These are phyloP conservation scores for Xylaria sp. DNA, from an alignment of 495 filamentous ascomycete species.

Conservation along the genomic window DNA sequence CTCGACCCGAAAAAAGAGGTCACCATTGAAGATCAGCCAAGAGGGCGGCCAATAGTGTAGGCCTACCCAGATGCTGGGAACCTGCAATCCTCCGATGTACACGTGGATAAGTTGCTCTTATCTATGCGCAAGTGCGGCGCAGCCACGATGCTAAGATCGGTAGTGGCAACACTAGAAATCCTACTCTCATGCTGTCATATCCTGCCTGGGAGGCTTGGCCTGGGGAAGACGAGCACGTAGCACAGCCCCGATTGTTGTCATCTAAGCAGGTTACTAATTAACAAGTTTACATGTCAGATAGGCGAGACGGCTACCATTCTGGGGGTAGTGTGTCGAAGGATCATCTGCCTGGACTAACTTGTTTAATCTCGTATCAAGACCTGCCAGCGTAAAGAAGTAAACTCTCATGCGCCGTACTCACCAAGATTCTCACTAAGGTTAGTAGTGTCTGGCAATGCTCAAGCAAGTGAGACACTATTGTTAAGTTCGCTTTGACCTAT, in stretches of 20 bases:
- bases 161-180: conserved; percentile 12
- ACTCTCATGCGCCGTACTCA: not conserved
- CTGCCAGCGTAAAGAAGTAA: not conserved
- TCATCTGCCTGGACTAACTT: not conserved
- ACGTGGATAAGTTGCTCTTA: not conserved
- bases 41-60: not conserved
- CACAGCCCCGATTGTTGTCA: not conserved
- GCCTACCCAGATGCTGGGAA: conserved; percentile 15
- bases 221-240: not conserved
- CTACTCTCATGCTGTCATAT: not conserved
- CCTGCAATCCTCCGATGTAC: not conserved
- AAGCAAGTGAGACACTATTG: not conserved
- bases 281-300: not conserved
- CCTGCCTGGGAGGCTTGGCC: not conserved
- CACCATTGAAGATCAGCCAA: conserved; percentile 14
- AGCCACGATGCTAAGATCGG: not conserved
- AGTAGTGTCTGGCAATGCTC: not conserved
- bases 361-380: not conserved
- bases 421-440: not conserved
- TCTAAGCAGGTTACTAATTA: not conserved
- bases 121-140: not conserved
- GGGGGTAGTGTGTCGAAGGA: conserved; percentile 1
- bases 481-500: not conserved
- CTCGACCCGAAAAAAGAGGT: not conserved
- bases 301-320: not conserved